A percentile compares a stretch with the other conserved stretches of the same genome.
These are phyloP conservation scores for Borealophlyctis nickersoniae DNA, from an alignment of 192 early-diverging fungal genomes.

Conservation along the genomic window DNA sequence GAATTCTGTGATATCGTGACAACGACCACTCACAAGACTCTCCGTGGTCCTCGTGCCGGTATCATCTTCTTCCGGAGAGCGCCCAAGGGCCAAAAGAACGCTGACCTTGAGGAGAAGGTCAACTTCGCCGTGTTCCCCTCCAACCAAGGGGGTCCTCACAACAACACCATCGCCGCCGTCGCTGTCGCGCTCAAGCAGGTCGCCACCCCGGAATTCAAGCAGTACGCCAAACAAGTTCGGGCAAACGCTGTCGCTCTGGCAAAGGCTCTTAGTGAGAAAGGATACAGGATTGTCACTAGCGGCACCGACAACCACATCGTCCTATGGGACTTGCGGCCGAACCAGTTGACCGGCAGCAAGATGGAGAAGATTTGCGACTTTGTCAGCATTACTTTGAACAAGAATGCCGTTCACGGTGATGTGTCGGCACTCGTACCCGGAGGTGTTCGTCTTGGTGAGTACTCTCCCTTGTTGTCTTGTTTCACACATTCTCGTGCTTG, in stretches of 20 bases:
- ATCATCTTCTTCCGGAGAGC: slow-evolving; percentile 96
- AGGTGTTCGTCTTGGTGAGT: slow-evolving; percentile 87
- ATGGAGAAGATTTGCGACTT: slow-evolving; percentile 99
- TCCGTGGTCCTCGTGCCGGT: slow-evolving; percentile 98
- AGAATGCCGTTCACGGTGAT: slow-evolving; percentile 98
- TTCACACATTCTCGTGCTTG: neutral
- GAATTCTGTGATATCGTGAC: slow-evolving; percentile 98
- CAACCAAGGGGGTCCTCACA: slow-evolving; percentile 99
- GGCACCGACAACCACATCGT: slow-evolving; percentile 98
- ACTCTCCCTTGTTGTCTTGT: neutral
- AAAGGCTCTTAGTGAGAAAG: slow-evolving; percentile 67
- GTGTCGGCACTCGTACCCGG: slow-evolving; percentile 93
- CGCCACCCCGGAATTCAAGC: slow-evolving; percentile 86
- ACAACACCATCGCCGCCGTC: slow-evolving; percentile 99
- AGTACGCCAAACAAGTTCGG: slow-evolving; percentile 94
- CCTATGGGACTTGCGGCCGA: slow-evolving; percentile 95
- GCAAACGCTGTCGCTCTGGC: slow-evolving; percentile 88
- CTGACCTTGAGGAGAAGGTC: slow-evolving; percentile 86
- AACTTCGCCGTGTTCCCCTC: slow-evolving; percentile 99
- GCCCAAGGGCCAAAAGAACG: slow-evolving; percentile 64
- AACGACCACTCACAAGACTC: slow-evolving; percentile 99
- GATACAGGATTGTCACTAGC: slow-evolving; percentile 92
- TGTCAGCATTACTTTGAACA: slow-evolving; percentile 96
- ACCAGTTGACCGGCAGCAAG: slow-evolving; percentile 91
- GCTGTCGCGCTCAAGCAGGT: slow-evolving; percentile 98